phyloP scores from a whole-genome alignment of 2,329 filamentous ascomycete genomes.

The Fusarium agapanthi region DNA sequence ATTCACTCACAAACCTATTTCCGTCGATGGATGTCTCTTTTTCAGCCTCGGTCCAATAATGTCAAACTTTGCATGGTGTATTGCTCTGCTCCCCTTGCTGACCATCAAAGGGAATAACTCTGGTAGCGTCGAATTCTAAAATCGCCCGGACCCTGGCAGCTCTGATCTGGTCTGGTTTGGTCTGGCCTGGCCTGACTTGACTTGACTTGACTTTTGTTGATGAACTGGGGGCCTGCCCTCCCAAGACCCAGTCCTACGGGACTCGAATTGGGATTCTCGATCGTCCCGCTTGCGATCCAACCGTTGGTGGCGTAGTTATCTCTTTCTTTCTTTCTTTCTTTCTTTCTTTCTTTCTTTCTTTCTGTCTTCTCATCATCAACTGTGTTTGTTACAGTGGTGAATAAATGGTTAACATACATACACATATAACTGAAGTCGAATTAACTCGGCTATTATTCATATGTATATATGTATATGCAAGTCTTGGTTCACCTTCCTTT shows the following conservation, averaged over 20 bases:
- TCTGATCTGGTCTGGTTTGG: not conserved
- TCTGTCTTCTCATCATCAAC: not conserved
- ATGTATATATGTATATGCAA: not conserved
- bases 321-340: not conserved
- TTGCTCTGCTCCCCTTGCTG: not conserved
- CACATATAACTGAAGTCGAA: not conserved
- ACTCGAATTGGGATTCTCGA: constrained; percentile 23
- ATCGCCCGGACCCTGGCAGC: constrained; percentile 5
- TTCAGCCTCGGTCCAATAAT: not conserved
- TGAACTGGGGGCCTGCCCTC: not conserved
- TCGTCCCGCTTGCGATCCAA: constrained; percentile 26
- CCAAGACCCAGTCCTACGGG: constrained; percentile 16
- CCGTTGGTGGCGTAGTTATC: constrained; percentile 19
- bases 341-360: not conserved
- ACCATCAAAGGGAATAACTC: not conserved
- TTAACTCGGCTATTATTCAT: not conserved
- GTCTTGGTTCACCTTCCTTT: not conserved
- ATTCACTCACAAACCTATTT: no score
- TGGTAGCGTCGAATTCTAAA: constrained; percentile 5
- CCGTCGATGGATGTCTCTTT: not conserved
- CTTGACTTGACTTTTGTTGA: not conserved
- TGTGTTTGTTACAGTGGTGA: not conserved
- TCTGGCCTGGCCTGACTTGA: not conserved
- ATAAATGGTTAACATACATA: not conserved
- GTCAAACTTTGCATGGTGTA: not conserved